Percentiles rank a stretch among this genome's conserved stretches.
These are phyloP conservation scores for Aphanomyces euteiches DNA, from an alignment of 352 stramenopile genomes.

Conservation along the genomic window DNA sequence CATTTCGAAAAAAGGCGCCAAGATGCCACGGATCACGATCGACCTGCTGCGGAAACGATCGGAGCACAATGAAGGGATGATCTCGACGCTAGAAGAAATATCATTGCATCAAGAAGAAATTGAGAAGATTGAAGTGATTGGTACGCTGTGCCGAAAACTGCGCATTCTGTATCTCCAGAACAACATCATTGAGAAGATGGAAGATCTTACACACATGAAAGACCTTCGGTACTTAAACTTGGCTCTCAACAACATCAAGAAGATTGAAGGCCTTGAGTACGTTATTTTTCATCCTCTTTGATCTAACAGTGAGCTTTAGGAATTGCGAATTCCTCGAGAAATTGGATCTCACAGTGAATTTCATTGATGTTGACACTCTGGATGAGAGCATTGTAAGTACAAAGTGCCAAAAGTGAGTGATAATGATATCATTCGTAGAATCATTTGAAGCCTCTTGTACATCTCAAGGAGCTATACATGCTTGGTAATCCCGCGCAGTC, in stretches of 20 bases:
- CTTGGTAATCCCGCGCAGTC: constrained; percentile 89
- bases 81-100: constrained; percentile 92
- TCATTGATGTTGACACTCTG: constrained; percentile 89
- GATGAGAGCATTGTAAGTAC: constrained; percentile 69
- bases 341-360: constrained; percentile 95
- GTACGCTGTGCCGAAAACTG: constrained; percentile 84
- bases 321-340: constrained; percentile 89
- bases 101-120: constrained; percentile 91
- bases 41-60: constrained; percentile 83
- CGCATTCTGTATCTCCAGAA: constrained; percentile 96
- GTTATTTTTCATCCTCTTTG: neutral
- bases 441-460: constrained; percentile 65
- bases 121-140: constrained; percentile 89
- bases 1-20: constrained; percentile 4
- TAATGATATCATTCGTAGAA: constrained; percentile 34
- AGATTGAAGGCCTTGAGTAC: constrained; percentile 75
- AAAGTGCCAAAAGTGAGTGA: neutral
- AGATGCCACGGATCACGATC: constrained; percentile 75
- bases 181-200: constrained; percentile 93
- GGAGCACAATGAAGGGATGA: constrained; percentile 92
- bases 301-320: constrained; percentile 1
- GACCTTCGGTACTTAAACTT: constrained; percentile 94
- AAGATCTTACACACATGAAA: constrained; percentile 91
- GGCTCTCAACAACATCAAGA: constrained; percentile 92
- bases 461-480: constrained; percentile 92